A percentile compares a stretch with the other conserved stretches of the same genome.
Conservation (phyloP, 306 rosid species). For the Trifolium subterraneum region DNA sequence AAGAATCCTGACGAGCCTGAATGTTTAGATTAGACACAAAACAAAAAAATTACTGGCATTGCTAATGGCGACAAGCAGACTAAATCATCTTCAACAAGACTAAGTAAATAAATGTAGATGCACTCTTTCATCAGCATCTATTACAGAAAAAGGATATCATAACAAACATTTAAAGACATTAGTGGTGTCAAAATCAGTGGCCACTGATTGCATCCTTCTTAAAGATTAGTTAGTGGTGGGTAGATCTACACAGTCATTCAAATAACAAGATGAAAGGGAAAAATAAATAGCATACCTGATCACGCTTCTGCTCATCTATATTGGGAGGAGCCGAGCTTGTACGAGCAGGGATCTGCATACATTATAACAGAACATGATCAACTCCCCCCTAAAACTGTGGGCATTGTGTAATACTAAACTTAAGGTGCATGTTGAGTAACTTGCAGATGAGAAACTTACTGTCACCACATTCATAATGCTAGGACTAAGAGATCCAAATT, state of each 20-base stretch:
- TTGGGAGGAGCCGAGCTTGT: slow-evolving; percentile 99
- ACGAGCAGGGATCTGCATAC: slow-evolving; percentile 84
- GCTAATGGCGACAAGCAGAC: slow-evolving; percentile 2
- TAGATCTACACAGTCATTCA: slow-evolving; percentile 21
- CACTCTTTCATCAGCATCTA: slow-evolving; percentile 7
- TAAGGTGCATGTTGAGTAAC: slow-evolving; percentile 24
- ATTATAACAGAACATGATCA: slow-evolving; percentile 32
- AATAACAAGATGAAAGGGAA: neutral
- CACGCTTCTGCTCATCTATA: slow-evolving; percentile 92
- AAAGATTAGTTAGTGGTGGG: neutral
- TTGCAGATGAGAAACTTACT: slow-evolving; percentile 49
- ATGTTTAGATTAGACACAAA: slow-evolving; percentile 13
- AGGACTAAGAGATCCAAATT: slow-evolving; percentile 90
- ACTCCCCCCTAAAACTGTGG: slow-evolving; percentile 7
- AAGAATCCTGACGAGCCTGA: slow-evolving; percentile 74
- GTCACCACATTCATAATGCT: slow-evolving; percentile 75
- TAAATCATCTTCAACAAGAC: slow-evolving; percentile 12
- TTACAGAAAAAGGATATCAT: neutral
- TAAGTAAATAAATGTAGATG: neutral
- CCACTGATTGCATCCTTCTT: slow-evolving; percentile 9
- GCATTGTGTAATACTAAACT: neutral
- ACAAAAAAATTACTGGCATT: slow-evolving; percentile 7
- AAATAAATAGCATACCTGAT: slow-evolving; percentile 61
- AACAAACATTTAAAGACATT: neutral
- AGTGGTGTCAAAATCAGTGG: neutral